These are phyloP conservation scores for Neurospora discreta DNA, from an alignment of 495 filamentous ascomycete genomes.

Conservation along the genomic window DNA sequence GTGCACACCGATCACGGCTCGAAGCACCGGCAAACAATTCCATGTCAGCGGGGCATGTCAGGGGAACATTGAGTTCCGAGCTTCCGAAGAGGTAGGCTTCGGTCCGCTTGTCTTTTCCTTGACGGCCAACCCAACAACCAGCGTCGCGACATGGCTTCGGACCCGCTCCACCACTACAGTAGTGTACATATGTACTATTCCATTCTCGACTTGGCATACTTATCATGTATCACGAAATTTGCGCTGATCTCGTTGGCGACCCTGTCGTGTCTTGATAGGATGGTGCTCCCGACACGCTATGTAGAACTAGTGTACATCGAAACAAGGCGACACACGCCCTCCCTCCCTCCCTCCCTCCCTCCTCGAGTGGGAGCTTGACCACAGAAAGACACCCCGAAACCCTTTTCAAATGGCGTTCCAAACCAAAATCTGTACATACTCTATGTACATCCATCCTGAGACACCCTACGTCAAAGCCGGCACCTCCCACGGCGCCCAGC, in stretches of 20 bases:
- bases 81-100: no score
- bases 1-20: neutral
- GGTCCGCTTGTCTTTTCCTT: no score
- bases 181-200: no score
- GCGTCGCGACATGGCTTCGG: no score
- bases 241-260: neutral
- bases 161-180: no score
- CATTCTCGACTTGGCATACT: neutral
- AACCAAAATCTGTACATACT: neutral
- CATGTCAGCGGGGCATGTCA: neutral
- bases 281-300: neutral
- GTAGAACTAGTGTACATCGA: no score
- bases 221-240: neutral
- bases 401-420: neutral
- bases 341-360: no score
- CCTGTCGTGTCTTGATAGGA: neutral
- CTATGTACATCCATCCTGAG: no score
- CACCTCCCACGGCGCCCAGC: slow-evolving; percentile 33
- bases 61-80: no score
- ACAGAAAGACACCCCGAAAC: neutral
- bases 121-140: no score
- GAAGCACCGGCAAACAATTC: neutral
- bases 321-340: neutral
- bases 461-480: slow-evolving; percentile 23
- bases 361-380: no score